These are phyloP conservation scores for Ceratobasidium papillatum DNA, from an alignment of 1,284 basidiomycete genomes.

Conservation along the genomic window DNA sequence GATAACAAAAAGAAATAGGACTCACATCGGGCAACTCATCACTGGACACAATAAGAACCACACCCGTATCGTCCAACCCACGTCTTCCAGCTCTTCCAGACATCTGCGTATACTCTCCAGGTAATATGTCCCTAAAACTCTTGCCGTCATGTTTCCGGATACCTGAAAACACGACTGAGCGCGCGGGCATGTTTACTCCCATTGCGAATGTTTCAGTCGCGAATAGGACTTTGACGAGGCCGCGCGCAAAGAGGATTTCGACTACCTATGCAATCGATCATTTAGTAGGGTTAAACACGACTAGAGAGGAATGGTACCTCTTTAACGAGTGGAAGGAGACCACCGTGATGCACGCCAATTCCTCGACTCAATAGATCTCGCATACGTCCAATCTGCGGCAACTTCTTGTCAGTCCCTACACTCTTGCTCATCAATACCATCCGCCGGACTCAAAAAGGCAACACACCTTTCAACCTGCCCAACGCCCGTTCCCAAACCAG, in stretches of 20 bases:
- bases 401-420: slow-evolving; percentile 85
- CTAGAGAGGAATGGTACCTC: slow-evolving; percentile 64
- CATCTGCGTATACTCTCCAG: slow-evolving; percentile 99
- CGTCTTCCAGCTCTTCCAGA: slow-evolving; percentile 96
- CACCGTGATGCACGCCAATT: slow-evolving; percentile 98
- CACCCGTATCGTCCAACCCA: slow-evolving; percentile 94
- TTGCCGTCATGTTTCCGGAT: slow-evolving; percentile 97
- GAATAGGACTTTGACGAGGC: slow-evolving; percentile 96
- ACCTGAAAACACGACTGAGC: slow-evolving; percentile 94
- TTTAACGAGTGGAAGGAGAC: slow-evolving; percentile 95
- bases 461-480: slow-evolving; percentile 85
- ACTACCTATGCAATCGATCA: slow-evolving; percentile 70
- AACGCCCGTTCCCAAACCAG: slow-evolving; percentile 93
- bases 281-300: background rate
- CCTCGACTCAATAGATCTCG: slow-evolving; percentile 90
- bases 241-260: slow-evolving; percentile 94
- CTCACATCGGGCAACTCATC: slow-evolving; percentile 88
- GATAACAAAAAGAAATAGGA: background rate
- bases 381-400: slow-evolving; percentile 97
- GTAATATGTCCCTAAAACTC: slow-evolving; percentile 87
- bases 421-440: background rate
- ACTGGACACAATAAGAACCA: slow-evolving; percentile 89
- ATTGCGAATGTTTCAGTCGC: slow-evolving; percentile 99
- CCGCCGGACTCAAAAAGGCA: background rate
- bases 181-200: slow-evolving; percentile 99